These are phyloP conservation scores for Vanrija humicola DNA, from an alignment of 1,284 basidiomycete species.

Conservation along the genomic window DNA sequence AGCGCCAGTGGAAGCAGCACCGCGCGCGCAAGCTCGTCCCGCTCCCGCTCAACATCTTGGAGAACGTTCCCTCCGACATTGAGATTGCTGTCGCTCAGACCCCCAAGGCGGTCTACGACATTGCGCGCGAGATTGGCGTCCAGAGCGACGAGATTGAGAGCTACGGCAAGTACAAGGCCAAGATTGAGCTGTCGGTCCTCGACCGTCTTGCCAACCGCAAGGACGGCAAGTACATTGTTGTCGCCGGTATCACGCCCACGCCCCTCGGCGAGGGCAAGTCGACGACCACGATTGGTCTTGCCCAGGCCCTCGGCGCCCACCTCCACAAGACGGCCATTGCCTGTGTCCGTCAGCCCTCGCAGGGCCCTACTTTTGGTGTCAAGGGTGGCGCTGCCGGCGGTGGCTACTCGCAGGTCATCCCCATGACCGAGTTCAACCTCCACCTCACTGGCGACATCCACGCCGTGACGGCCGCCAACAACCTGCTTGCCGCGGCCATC, in stretches of 20 bases:
- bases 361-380: conserved; percentile 98
- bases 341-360: conserved; percentile 97
- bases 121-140: conserved; percentile 87
- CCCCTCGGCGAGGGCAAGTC: conserved; percentile 98
- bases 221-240: conserved; percentile 92
- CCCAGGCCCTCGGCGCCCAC: conserved; percentile 94
- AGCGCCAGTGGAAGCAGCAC: conserved; percentile 68
- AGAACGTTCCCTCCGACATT: conserved; percentile 89
- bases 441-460: conserved; percentile 98
- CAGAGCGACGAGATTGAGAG: conserved; percentile 83
- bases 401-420: conserved; percentile 98
- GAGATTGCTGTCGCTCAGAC: conserved; percentile 94
- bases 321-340: conserved; percentile 90
- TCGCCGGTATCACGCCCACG: conserved; percentile 96
- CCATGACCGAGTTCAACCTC: conserved; percentile 86
- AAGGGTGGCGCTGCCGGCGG: conserved; percentile 98
- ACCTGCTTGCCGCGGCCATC: conserved; percentile 90
- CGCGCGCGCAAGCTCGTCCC: conserved; percentile 67
- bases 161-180: conserved; percentile 96
- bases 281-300: conserved; percentile 95
- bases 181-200: conserved; percentile 86
- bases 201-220: conserved; percentile 79
- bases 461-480: conserved; percentile 96
- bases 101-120: conserved; percentile 78
- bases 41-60: conserved; percentile 69